These are phyloP conservation scores for Apiospora hydei DNA, from an alignment of 2,329 filamentous ascomycete species.

Conservation along the genomic window DNA sequence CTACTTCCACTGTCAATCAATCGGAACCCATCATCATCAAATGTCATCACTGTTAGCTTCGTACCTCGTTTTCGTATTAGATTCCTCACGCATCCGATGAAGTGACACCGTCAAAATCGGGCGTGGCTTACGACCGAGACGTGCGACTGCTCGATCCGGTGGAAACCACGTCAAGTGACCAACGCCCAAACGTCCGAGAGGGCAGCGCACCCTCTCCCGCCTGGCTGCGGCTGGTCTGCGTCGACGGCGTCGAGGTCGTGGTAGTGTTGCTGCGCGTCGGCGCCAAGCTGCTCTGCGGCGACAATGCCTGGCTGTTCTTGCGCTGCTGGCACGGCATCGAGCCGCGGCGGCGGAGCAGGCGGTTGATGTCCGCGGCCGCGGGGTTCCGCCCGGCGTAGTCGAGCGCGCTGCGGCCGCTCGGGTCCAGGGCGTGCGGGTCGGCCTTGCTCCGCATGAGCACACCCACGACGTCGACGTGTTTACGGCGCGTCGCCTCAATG, in stretches of 20 bases:
- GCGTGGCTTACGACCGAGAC: not conserved
- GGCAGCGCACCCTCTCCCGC: not conserved
- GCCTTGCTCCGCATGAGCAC: not conserved
- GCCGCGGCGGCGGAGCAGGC: not conserved
- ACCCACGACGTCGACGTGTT: rapidly evolving
- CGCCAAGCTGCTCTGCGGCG: not conserved
- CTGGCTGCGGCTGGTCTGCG: not conserved
- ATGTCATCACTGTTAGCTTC: no score
- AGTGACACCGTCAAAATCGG: no score
- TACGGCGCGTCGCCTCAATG: not conserved
- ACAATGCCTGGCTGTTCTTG: not conserved
- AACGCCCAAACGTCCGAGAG: not conserved
- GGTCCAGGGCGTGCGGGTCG: not conserved
- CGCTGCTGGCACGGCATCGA: not conserved
- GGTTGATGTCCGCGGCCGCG: not conserved
- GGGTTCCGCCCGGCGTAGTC: not conserved
- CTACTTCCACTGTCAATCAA: no score
- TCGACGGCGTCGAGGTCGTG: not conserved
- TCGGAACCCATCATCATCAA: no score
- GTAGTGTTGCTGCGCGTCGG: not conserved
- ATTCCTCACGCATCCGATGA: no score
- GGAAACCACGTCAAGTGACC: not conserved
- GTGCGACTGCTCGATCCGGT: not conserved
- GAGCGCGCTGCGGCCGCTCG: not conserved
- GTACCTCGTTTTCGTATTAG: no score